phyloP scores from a whole-genome alignment of 2,329 filamentous ascomycete genomes.

The Botrytis medusae region DNA sequence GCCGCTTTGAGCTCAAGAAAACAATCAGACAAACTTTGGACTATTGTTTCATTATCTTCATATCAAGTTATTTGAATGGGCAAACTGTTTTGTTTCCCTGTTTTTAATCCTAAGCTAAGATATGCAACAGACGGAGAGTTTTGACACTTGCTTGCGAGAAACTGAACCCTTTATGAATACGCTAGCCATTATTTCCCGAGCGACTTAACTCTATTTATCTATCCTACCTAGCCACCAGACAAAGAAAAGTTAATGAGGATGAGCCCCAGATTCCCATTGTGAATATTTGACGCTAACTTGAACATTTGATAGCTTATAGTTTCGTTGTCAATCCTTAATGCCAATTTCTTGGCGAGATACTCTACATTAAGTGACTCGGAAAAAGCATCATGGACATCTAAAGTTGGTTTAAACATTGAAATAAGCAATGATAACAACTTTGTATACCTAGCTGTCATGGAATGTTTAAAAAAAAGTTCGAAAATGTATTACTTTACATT shows the following conservation, averaged over 20 bases:
- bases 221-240: neutral
- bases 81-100: constrained; percentile 1
- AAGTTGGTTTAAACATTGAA: neutral
- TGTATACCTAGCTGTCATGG: neutral
- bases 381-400: neutral
- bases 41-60: neutral
- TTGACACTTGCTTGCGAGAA: neutral
- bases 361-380: neutral
- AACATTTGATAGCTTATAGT: neutral
- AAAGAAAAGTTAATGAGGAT: neutral
- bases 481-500: neutral
- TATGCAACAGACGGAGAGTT: constrained; percentile 7
- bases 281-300: neutral
- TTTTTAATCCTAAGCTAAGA: neutral
- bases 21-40: neutral
- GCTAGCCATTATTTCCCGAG: neutral
- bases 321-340: neutral
- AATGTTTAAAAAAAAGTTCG: neutral
- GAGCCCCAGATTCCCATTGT: neutral
- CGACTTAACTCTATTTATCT: no score
- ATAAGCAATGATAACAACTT: neutral
- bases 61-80: neutral
- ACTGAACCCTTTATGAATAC: neutral
- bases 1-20: constrained; percentile 7
- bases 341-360: neutral